Conservation (phyloP, 169 alveolate genomes). For the Plasmodium vinckei region DNA sequence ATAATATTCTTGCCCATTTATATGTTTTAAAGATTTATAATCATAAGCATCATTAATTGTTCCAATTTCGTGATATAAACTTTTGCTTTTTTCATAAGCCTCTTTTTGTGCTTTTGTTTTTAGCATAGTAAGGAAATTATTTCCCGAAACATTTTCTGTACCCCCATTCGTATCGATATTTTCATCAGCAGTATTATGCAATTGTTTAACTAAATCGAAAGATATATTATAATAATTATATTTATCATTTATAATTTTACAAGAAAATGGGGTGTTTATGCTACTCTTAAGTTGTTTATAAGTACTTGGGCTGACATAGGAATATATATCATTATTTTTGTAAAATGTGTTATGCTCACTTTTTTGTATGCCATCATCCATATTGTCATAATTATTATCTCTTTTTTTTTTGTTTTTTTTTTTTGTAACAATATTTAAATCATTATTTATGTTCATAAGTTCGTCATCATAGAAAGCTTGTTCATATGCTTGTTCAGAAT, state of each 20-base stretch:
- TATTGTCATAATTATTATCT: background rate
- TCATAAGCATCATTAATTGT: background rate
- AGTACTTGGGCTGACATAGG: slow-evolving; percentile 48
- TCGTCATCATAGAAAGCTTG: slow-evolving; percentile 16
- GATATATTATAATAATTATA: slow-evolving; percentile 60
- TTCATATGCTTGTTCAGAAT: slow-evolving; percentile 5
- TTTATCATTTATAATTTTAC: slow-evolving; percentile 56
- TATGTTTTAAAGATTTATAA: too few species aligned
- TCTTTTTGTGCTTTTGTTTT: background rate
- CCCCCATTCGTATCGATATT: too few species aligned
- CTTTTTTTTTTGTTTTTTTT: slow-evolving; percentile 52
- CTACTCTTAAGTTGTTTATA: slow-evolving; percentile 63
- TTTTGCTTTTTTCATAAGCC: background rate
- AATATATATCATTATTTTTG: slow-evolving; percentile 4
- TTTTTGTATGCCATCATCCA: slow-evolving; percentile 7
- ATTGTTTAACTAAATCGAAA: slow-evolving; percentile 53
- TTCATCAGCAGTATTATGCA: slow-evolving; percentile 3
- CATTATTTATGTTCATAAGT: slow-evolving; percentile 4
- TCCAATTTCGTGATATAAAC: background rate
- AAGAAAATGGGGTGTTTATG: slow-evolving; percentile 68
- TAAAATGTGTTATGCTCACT: background rate
- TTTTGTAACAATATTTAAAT: slow-evolving; percentile 6
- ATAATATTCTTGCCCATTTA: too few species aligned
- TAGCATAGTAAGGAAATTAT: background rate
- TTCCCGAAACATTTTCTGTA: background rate